Conservation (phyloP, 1,139 yeast genomes). For the Kluyveromyces sp. region DNA sequence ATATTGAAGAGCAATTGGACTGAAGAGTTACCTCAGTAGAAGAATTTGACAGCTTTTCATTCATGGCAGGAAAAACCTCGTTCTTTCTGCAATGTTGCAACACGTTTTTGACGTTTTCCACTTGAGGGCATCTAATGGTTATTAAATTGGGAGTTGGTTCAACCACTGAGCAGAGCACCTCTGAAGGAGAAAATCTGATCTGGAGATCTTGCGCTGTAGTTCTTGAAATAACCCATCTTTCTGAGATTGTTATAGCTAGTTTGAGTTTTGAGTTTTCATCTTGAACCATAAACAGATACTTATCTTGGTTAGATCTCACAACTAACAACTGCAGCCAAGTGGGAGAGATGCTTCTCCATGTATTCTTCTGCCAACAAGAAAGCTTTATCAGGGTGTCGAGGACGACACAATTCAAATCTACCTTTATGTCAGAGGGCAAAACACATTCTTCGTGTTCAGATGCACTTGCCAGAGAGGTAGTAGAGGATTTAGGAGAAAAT, state of each 20-base stretch:
- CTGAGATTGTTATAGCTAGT: constrained; percentile 18
- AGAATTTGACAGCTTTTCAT: constrained; percentile 15
- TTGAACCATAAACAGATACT: constrained; percentile 6
- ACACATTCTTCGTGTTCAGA: constrained; percentile 6
- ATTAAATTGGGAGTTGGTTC: constrained; percentile 13
- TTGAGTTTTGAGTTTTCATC: constrained; percentile 4
- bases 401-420: constrained; percentile 10
- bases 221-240: constrained; percentile 23
- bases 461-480: not conserved
- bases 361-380: constrained; percentile 22
- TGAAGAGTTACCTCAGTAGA: constrained; percentile 1
- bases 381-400: constrained; percentile 17
- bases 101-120: constrained; percentile 19
- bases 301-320: constrained; percentile 8
- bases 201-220: constrained; percentile 33
- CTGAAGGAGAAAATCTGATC: constrained; percentile 19
- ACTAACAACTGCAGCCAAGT: constrained; percentile 7
- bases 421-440: constrained; percentile 13
- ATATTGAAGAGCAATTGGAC: constrained; percentile 7
- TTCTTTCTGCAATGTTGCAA: constrained; percentile 21
- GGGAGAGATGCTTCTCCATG: constrained; percentile 17
- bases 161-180: constrained; percentile 13
- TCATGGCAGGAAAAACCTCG: constrained; percentile 11
- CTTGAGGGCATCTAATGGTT: constrained; percentile 20
- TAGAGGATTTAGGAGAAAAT: constrained; percentile 4